Evolutionary conservation across 2,329 filamentous ascomycete species (phyloP).

Genomic region (Magnaporthiopsis poae): DNA sequence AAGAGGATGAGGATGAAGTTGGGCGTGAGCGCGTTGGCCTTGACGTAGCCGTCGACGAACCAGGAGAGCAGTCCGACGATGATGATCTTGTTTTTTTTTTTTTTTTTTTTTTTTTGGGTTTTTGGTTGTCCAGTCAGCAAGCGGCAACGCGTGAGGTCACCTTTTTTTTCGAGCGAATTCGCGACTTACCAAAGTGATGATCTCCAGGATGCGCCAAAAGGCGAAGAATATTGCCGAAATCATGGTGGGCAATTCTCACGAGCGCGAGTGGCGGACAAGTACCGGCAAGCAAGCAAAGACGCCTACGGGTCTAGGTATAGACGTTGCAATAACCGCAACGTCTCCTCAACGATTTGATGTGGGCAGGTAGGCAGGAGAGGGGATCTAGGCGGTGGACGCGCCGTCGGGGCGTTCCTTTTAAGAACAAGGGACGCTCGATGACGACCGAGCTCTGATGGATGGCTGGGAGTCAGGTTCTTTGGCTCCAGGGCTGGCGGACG

Average conservation of each 20-base stretch:
- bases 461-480: not conserved
- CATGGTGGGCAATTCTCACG: slow-evolving; percentile 34
- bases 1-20: slow-evolving; percentile 56
- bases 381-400: not conserved
- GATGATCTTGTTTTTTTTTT: slow-evolving; percentile 45
- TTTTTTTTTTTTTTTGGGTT: slow-evolving; percentile 36
- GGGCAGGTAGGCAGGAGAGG: not conserved
- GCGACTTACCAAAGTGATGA: slow-evolving; percentile 48
- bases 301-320: no score
- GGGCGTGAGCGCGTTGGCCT: slow-evolving; percentile 48
- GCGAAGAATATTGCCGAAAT: slow-evolving; percentile 54
- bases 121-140: no score
- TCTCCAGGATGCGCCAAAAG: slow-evolving; percentile 52
- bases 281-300: no score
- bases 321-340: not conserved
- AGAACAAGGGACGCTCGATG: not conserved
- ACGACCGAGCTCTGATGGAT: not conserved
- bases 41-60: slow-evolving; percentile 53
- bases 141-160: not conserved
- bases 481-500: not conserved
- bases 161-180: not conserved
- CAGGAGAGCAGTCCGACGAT: slow-evolving; percentile 57
- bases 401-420: not conserved
- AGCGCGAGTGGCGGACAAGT: no score
- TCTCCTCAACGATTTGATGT: not conserved